phyloP scores from a whole-genome alignment of 2,329 filamentous ascomycete genomes.

The Nemania abortiva region DNA sequence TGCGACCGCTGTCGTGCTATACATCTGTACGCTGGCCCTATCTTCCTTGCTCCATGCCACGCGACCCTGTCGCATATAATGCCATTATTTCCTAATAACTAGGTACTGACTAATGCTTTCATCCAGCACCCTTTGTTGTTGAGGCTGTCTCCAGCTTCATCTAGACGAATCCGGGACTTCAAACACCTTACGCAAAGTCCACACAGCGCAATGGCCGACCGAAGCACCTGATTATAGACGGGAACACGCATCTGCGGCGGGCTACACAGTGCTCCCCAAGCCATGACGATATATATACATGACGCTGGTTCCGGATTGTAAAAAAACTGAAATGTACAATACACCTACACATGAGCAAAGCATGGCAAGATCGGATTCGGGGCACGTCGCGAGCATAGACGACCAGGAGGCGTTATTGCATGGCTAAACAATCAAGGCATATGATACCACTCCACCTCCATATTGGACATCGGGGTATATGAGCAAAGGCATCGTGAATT shows the following conservation, averaged over 20 bases:
- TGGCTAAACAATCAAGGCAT: slow-evolving; percentile 3
- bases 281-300: neutral
- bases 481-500: neutral
- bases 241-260: neutral
- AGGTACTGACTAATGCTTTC: slow-evolving; percentile 6
- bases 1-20: slow-evolving; percentile 75
- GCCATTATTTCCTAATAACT: slow-evolving; percentile 17
- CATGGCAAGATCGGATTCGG: slow-evolving; percentile 18
- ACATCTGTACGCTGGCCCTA: slow-evolving; percentile 74
- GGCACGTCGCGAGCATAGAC: slow-evolving; percentile 12
- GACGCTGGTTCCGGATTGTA: slow-evolving; percentile 24
- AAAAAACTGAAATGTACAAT: slow-evolving; percentile 33
- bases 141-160: slow-evolving; percentile 61
- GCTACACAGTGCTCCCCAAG: slow-evolving; percentile 14
- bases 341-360: slow-evolving; percentile 12
- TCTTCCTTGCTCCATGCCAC: neutral
- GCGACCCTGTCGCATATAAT: neutral
- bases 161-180: slow-evolving; percentile 36
- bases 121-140: slow-evolving; percentile 68
- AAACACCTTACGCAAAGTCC: neutral
- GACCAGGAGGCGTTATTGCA: neutral
- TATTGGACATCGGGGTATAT: neutral
- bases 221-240: neutral
- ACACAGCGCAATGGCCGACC: neutral
- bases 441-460: slow-evolving; percentile 18